Evolutionary conservation across 2,329 filamentous ascomycete genomes (phyloP).

Genomic region (Pestalotiopsis sp.): DNA sequence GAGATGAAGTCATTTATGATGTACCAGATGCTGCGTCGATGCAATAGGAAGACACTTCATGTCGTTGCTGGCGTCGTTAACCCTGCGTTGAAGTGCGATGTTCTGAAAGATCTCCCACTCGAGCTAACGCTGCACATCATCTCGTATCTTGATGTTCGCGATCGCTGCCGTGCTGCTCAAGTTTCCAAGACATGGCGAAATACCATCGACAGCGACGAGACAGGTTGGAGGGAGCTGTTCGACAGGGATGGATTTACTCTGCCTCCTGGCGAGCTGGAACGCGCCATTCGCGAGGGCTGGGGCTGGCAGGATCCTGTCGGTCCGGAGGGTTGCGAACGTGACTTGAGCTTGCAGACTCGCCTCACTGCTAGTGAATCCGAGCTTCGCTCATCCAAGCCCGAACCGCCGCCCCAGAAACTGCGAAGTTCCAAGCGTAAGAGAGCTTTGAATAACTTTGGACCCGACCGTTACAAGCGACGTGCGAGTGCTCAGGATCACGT

Average conservation of each 20-base stretch:
- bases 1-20: slow-evolving; percentile 95
- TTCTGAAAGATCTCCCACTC: slow-evolving; percentile 77
- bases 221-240: slow-evolving; percentile 91
- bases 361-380: slow-evolving; percentile 56
- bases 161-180: slow-evolving; percentile 86
- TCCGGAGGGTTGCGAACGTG: slow-evolving; percentile 73
- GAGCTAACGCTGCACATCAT: slow-evolving; percentile 88
- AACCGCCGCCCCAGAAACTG: slow-evolving; percentile 40
- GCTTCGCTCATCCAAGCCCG: slow-evolving; percentile 41
- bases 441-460: slow-evolving; percentile 42
- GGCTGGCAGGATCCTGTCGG: slow-evolving; percentile 91
- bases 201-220: slow-evolving; percentile 89
- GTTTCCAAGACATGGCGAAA: slow-evolving; percentile 94
- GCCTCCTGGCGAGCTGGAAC: slow-evolving; percentile 78
- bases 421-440: slow-evolving; percentile 60
- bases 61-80: slow-evolving; percentile 90
- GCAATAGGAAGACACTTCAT: slow-evolving; percentile 83
- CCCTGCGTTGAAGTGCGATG: slow-evolving; percentile 92
- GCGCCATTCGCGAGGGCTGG: slow-evolving; percentile 90
- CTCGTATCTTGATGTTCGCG: slow-evolving; percentile 80
- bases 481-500: slow-evolving; percentile 47
- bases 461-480: slow-evolving; percentile 55
- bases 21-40: slow-evolving; percentile 90
- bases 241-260: slow-evolving; percentile 80
- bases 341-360: slow-evolving; percentile 64